phyloP scores from a whole-genome alignment of 2,329 filamentous ascomycete genomes.

The Berkeleyomyces rouxiae region DNA sequence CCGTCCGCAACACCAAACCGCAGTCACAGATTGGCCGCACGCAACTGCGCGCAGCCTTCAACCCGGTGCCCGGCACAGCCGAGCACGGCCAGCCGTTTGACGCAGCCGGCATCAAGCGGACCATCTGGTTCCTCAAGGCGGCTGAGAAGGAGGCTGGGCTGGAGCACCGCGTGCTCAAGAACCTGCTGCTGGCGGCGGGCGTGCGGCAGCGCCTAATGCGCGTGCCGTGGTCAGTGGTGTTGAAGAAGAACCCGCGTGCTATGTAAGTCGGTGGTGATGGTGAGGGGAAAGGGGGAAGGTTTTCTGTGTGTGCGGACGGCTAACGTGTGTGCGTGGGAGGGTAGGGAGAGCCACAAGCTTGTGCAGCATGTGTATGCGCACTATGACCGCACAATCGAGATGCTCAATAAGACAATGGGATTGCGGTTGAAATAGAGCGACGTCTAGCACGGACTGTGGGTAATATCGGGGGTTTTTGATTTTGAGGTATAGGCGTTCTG shows the following conservation, averaged over 20 bases:
- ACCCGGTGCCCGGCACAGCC: constrained; percentile 15
- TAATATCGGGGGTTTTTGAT: neutral
- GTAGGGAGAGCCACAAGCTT: constrained; percentile 6
- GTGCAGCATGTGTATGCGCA: constrained; percentile 31
- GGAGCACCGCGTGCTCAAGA: constrained; percentile 58
- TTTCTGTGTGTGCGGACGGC: neutral
- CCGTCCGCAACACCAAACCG: constrained; percentile 55
- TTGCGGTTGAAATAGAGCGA: constrained; percentile 29
- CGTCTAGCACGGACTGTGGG: neutral
- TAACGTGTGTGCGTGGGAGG: constrained; percentile 4
- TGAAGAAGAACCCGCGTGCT: constrained; percentile 14
- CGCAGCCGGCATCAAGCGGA: constrained; percentile 39
- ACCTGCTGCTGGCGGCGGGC: constrained; percentile 38
- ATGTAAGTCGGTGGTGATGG: neutral
- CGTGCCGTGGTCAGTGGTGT: constrained; percentile 13
- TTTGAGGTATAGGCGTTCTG: too few relatives aligned
- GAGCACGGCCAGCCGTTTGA: constrained; percentile 28
- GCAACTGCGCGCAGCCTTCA: constrained; percentile 43
- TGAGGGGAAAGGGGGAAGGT: constrained; percentile 1
- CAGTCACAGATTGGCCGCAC: constrained; percentile 45
- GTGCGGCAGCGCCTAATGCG: constrained; percentile 21
- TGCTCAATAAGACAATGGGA: constrained; percentile 60
- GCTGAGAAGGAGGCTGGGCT: constrained; percentile 47
- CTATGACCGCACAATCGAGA: constrained; percentile 52
- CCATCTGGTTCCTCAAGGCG: constrained; percentile 51